Evolutionary conservation across 371 early-diverging fungal species (phyloP), one percentile per base, ranked within the genome.

Genomic region (Batrachochytrium dendrobatidis): DNA sequence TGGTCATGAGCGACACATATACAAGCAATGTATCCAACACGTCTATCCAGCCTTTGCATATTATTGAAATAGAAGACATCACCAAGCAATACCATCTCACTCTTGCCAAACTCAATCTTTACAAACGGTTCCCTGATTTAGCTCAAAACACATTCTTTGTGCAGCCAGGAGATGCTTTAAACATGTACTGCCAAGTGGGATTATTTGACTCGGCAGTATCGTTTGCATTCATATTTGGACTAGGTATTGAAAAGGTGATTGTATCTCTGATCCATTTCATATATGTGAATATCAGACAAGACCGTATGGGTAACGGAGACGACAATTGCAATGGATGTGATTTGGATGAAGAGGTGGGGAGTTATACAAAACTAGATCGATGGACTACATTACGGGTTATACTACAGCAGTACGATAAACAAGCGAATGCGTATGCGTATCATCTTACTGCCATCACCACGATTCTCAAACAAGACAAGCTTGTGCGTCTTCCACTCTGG

Each of bases 171-270:
- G 73, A 75, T 32, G 75, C 68, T 15, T 43, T 81, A 0, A 51
- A 68, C 4, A 48, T 81, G 54, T 70, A 65, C 44, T 56, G 67
- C 12, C 63, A 64, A 28, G 59, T 64, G 0, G 75, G 69, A 25
- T 55, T 69, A 63, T 78, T 72, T 68, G 80, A 81, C 60, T 43
- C 34, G 0, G 80, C 82, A 8, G 39, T 78, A 15, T 26, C 63
- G 28, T 55, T 79, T n/a, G 74, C 74, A 5, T 43, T 31, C 26
- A 26, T 46, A 24, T 74, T 76, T 43, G 72, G 49, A 0, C 52
- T 70, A 24, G 59, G 63, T 49, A 65, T 74, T n/a, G 64, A 57
- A 39, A 24, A 20, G 26, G 57, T 72, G 1, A 69, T 78, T 35
- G 64, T 55, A 8, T 51, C 63, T 24, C 59, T 76, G 29, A 69